phyloP scores from a whole-genome alignment of 768 basidiomycete genomes.

The Dictyophora rubrovolvata region DNA sequence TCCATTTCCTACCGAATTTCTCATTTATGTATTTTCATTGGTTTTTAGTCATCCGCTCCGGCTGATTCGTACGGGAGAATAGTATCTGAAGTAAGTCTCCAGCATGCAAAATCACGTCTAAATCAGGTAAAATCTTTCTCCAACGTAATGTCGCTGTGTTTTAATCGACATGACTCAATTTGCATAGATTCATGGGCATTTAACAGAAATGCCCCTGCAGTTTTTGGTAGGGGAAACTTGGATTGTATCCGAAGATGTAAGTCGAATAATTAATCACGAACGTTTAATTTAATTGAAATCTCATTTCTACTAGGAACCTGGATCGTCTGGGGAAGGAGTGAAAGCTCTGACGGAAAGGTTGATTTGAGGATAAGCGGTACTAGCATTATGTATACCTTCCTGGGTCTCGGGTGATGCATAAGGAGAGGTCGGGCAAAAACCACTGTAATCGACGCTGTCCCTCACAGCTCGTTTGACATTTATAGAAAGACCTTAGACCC shows the following conservation, averaged over 20 bases:
- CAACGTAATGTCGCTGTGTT: not conserved
- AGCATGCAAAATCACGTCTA: constrained; percentile 68
- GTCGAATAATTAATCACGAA: not conserved
- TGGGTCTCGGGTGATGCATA: too few species aligned
- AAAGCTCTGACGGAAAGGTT: not conserved
- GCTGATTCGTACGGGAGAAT: constrained; percentile 78
- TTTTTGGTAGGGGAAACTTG: constrained; percentile 77
- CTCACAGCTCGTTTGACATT: too few species aligned
- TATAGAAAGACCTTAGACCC: too few species aligned
- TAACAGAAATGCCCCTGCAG: constrained; percentile 35
- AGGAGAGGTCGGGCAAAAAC: too few species aligned
- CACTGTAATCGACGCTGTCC: too few species aligned
- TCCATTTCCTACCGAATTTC: not conserved
- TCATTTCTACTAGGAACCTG: not conserved
- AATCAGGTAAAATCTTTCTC: constrained; percentile 27
- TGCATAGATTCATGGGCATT: constrained; percentile 36
- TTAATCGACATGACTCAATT: constrained; percentile 3
- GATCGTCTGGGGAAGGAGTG: not conserved
- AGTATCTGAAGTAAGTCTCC: constrained; percentile 52
- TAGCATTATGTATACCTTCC: not conserved
- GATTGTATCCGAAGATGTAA: constrained; percentile 29
- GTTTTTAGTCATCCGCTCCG: constrained; percentile 53
- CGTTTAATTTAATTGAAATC: not conserved
- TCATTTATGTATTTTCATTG: not conserved
- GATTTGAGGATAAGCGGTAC: not conserved